phyloP scores from a whole-genome alignment of 129 eudicot species.

The Centrapalus pauciflorus region DNA sequence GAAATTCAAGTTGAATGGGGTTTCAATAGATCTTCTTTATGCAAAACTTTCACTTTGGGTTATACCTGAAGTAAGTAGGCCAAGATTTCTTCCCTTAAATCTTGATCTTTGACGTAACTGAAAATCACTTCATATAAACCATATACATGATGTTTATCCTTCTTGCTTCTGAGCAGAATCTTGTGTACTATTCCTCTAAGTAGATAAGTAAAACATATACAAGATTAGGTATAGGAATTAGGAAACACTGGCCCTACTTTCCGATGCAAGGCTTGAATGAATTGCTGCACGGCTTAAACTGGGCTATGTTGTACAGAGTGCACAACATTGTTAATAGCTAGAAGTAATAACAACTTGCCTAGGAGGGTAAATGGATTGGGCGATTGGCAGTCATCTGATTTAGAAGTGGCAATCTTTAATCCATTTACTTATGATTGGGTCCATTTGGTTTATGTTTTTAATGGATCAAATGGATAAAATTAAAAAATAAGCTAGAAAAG shows the following conservation, averaged over 20 bases:
- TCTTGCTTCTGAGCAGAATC: neutral
- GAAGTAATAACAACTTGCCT: neutral
- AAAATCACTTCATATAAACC: neutral
- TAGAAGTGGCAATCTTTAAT: too few relatives aligned
- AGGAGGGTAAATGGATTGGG: neutral
- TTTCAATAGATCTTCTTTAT: constrained; percentile 93
- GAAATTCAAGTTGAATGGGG: constrained; percentile 79
- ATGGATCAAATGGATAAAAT: too few relatives aligned
- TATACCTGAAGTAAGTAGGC: constrained; percentile 75
- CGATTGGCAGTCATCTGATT: neutral
- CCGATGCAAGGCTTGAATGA: neutral
- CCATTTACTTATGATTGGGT: too few relatives aligned
- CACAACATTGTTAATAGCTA: neutral
- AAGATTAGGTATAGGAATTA: neutral
- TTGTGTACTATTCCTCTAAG: neutral
- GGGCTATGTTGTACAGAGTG: too few relatives aligned
- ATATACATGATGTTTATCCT: neutral
- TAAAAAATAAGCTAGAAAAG: too few relatives aligned
- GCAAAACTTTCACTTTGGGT: constrained; percentile 87
- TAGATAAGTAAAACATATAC: neutral
- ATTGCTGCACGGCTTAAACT: too few relatives aligned
- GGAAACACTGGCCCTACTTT: neutral
- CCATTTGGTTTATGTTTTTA: too few relatives aligned
- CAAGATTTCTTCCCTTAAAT: neutral
- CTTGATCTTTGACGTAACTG: neutral